phyloP scores from a whole-genome alignment of 441 rosid species.

The Geranium incanum region DNA sequence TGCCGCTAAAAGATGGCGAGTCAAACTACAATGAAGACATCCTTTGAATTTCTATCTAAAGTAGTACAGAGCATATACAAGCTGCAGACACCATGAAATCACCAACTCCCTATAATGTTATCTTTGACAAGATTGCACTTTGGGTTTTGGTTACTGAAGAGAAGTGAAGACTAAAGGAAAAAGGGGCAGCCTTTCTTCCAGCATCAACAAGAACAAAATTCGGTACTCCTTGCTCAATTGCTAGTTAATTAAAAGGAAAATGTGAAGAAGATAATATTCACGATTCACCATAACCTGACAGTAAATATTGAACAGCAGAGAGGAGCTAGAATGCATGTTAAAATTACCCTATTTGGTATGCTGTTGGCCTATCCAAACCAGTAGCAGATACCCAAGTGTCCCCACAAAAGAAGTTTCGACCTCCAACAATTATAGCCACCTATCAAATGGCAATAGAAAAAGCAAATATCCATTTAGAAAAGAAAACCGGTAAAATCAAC shows the following conservation, averaged over 20 bases:
- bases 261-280: not conserved
- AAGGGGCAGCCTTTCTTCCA: not conserved
- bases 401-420: slow-evolving; percentile 26
- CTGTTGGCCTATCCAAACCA: slow-evolving; percentile 24
- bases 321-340: not conserved
- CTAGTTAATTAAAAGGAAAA: not conserved
- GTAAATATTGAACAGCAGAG: not conserved
- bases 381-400: slow-evolving; percentile 27
- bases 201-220: not conserved
- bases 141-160: not conserved
- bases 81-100: not conserved
- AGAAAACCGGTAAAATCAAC: not conserved
- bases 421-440: slow-evolving; percentile 33
- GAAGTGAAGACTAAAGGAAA: not conserved
- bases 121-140: not conserved
- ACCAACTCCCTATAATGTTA: not conserved
- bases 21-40: not conserved
- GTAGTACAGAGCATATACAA: not conserved
- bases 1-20: not conserved
- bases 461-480: not conserved
- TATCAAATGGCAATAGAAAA: slow-evolving; percentile 20
- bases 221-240: not conserved
- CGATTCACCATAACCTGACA: not conserved
- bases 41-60: not conserved
- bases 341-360: slow-evolving; percentile 73